Evolutionary conservation across 805 yeast genomes (phyloP), one percentile per base, ranked within the genome.

Genomic region (Monosporozyma siamensis): DNA sequence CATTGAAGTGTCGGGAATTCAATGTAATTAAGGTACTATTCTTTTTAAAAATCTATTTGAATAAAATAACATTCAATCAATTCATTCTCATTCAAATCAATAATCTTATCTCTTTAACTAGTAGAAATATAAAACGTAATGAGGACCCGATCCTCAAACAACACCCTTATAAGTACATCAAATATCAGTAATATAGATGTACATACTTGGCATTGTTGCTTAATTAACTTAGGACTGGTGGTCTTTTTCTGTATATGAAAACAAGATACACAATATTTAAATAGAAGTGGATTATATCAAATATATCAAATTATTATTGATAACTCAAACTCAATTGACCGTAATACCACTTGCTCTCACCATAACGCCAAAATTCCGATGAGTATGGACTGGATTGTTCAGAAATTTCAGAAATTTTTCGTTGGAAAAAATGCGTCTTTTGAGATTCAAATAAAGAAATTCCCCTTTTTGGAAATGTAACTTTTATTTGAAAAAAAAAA

Each of bases 1-100:
- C 31, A 51, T 81, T 77, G 82, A 80, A 82, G 90, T 82, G 90
- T 82, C 90, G 86, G 89, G 89, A 67, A 59, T 82, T 80, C 82
- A 80, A 80, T 66, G 75, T 74, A 77, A 68, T 61, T 24, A 32
- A 32, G 21, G 39, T 37, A 26, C 32, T 37, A 37, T 24, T 32
- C 14, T 11, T 18, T 37, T 26, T 26, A 15, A 14, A 18, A 32
- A 12, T n/a, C 17, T 17, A 6, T 8, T 32, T 7, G n/a, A 32
- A 32, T 6, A n/a, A n/a, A n/a, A n/a, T 18, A 14, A 18, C 12
- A 10, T 9, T 17, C 6, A 5, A 25, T 25, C 29, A 11, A 8
- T 6, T 32, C 20, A 9, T 17, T 21, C n/a, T 18, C 21, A 18
- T 17, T 17, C 37, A 20, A 21, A 34, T 21, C n/a, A 21, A 23